A percentile compares a stretch with the other conserved stretches of the same genome.
These are phyloP conservation scores for Sparassis latifolia DNA, from an alignment of 1,284 basidiomycete species.

Conservation along the genomic window DNA sequence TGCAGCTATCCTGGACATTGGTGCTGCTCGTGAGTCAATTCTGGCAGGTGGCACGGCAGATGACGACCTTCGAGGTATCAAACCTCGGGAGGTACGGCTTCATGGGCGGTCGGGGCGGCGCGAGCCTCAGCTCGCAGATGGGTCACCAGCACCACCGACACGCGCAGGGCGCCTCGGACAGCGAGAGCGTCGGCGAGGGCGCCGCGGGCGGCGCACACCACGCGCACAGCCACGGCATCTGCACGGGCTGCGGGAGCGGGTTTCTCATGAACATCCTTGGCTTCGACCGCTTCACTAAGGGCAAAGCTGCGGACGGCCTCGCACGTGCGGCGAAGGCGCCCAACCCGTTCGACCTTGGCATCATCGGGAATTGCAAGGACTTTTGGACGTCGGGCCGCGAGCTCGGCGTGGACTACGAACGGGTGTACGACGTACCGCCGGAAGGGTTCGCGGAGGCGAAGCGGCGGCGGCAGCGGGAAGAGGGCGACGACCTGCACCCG, in stretches of 20 bases:
- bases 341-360: constrained; percentile 92
- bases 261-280: constrained; percentile 88
- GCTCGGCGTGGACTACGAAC: constrained; percentile 85
- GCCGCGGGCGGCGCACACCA: constrained; percentile 9
- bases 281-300: constrained; percentile 89
- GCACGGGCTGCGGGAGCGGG: constrained; percentile 37
- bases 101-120: constrained; percentile 92
- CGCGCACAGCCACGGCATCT: constrained; percentile 29
- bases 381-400: constrained; percentile 89
- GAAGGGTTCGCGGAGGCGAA: constrained; percentile 78
- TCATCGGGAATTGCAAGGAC: constrained; percentile 85
- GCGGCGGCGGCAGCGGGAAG: constrained; percentile 48
- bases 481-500: constrained; percentile 39
- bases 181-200: constrained; percentile 13
- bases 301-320: constrained; percentile 82
- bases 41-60: constrained; percentile 90
- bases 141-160: constrained; percentile 48
- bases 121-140: constrained; percentile 60
- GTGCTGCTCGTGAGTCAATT: constrained; percentile 82
- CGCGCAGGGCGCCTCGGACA: constrained; percentile 27
- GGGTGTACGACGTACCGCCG: constrained; percentile 82
- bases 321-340: constrained; percentile 56
- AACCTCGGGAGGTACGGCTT: constrained; percentile 94
- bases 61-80: constrained; percentile 94
- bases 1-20: constrained; percentile 91